Base-by-base conservation (phyloP, 106 monocot species). In the Allium cepa region DNA sequence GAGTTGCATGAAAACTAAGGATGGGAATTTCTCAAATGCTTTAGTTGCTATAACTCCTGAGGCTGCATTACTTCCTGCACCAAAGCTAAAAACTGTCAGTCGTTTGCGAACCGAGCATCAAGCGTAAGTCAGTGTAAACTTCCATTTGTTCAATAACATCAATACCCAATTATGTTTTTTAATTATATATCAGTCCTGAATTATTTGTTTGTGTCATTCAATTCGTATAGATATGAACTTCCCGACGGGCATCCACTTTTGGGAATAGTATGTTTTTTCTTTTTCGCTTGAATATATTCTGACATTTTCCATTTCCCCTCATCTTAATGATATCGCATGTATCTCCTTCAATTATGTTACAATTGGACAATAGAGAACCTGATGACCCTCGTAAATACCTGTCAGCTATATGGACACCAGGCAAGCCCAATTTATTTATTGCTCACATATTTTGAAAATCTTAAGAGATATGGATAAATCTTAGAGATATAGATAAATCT, bases 101-200 rank as follows among this genome's bases (percentile, higher is more conserved):
- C 82, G 86, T 16, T 66, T 86, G 50, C 66, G 82, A n/a, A 82
- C 82, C 14, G 76, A 79, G 61, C 86, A 86, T 69, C 86, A 68
- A 79, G 79, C 79, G 82, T 82, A 82, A 46, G 86, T 76, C 11
- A 62, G 22, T 53, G 62, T 49, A 56, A 22, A 47, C 50, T 11
- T 57, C 11, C 15, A 16, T n/a, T 15, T 67, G 18, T 13, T 13
- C 7, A 7, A 60, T 9, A 60, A 26, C 12, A 60, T 9, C 18
- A 60, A 2, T 17, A 22, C 3, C 60, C 3, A 60, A 18, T 26
- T 60, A 27, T 0, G 1, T 10, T 16, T 26, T 8, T 26, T 26
- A 3, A 9, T 60, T 26, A 26, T 1, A 15, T 53, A 2, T 53
- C 53, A 11, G 15, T 53, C 53, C 53, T 53, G 36, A 57, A n/a